Base-by-base conservation (phyloP, 2,329 filamentous ascomycete genomes). In the Cercospora sp. region DNA sequence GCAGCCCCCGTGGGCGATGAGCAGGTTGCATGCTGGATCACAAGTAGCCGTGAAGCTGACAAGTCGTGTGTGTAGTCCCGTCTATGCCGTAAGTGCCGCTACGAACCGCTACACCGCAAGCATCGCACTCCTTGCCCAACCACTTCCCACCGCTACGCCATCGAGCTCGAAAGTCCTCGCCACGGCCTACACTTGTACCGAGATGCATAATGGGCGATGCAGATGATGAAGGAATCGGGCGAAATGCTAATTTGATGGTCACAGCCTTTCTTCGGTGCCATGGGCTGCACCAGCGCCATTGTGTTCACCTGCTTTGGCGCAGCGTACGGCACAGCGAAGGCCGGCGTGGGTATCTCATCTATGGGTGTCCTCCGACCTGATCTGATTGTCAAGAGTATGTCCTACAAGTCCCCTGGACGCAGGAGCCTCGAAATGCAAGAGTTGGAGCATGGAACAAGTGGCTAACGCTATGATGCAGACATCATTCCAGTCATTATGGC, bases 401-500 rank as follows among this genome's bases (percentile, higher is more conserved):
- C 42, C 18, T 45, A 39, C 45, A 20, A 6, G 13, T 16, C 60
- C 30, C 13, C 18, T 53, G 48, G 3, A 26, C 75, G 48, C 30
- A 66, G 12, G 6, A 30, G 5, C 2, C 9, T 39, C 23, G 53
- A 20, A 26, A 20, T 53, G 6, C 48, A 53, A 16, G 48, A 53
- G 48, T 4, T 53, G 23, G 13, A 26, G 23, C 48, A 28, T 57
- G 45, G 63, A 55, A 39, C 39, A 64, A 7, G n/a, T n/a, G 30
- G 45, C 71, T 75, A 66, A 74, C 60, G 33, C 23, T 26, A 30
- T 26, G 33, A 20, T 3, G 9, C 75, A 98, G 94, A 97, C 88
- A 97, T 98, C 82, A 94, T 98, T 73, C 95, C 95, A 81, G 95
- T 98, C 83, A 97, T 99, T 90, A 99, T 99, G 95, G 95, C 95